Evolutionary conservation across 441 rosid genomes (phyloP), one percentile per base, ranked within the genome.

Genomic region (Gossypium gossypioides): DNA sequence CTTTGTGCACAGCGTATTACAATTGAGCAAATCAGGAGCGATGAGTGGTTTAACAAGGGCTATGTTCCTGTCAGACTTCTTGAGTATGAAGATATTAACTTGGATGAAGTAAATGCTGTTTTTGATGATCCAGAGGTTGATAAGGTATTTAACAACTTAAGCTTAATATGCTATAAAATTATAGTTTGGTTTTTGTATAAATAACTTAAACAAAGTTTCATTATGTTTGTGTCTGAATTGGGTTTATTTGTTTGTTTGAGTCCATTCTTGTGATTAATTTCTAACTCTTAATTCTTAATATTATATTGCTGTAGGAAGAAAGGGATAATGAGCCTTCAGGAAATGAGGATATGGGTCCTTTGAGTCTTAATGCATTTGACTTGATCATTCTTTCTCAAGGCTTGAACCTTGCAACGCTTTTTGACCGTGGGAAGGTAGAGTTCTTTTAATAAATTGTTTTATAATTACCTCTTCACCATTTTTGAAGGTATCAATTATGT

Each of bases 61-160:
- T 87, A 87, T 82, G 80, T 70, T 65, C 96, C 96, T 71, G 92
- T 85, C 59, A 85, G 86, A 85, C 84, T 88, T 78, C 71, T 88
- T 63, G 99, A 92, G 71, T 86, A 86, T 10, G 99, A 95, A 84
- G 91, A 88, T 73, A 96, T 95, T 58, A 89, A 95, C 82, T 81
- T 95, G 71, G 99, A 95, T 83, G 97, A 95, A 78, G 86, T 92
- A 59, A 86, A 95, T 87, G 98, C 99, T 57, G 92, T 89, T 78
- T 92, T 92, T 78, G 87, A 87, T 83, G 92, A 89, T 75, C 87
- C 93, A 0, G 99, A 90, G 93, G 96, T 94, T 77, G 27, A 86
- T 79, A 68, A 73, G 76, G 81, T 69, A 65, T 74, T 74, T 52
- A 29, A 44, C 70, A 54, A 46, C 72, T 70, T 68, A 7, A 59